Percentiles rank a stretch among this genome's conserved stretches.
phyloP scores from a whole-genome alignment of 1,284 basidiomycete species.

The Sporisorium scitamineum region DNA sequence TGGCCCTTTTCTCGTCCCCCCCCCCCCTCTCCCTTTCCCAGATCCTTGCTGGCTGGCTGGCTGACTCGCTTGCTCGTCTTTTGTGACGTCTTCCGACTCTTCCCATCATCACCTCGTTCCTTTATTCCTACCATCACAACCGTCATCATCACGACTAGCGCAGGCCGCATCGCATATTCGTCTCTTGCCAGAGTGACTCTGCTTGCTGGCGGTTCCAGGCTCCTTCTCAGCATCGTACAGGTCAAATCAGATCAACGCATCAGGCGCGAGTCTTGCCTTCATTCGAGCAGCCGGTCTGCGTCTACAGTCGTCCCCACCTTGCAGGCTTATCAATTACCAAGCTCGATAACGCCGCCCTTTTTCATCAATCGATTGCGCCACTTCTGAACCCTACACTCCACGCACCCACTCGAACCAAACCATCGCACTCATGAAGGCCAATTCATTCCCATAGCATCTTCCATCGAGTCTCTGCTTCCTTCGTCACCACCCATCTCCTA shows the following conservation, averaged over 20 bases:
- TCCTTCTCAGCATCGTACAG: too few relatives aligned
- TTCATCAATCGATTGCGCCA: neutral
- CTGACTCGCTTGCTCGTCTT: neutral
- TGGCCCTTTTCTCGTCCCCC: neutral
- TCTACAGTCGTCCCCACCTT: neutral
- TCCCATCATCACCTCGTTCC: constrained; percentile 16
- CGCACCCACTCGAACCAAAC: neutral
- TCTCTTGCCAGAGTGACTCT: neutral
- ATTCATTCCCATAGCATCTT: neutral
- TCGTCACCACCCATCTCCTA: neutral
- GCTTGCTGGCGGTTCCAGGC: neutral
- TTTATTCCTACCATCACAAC: constrained; percentile 5
- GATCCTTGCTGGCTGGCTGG: neutral
- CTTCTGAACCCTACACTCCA: neutral
- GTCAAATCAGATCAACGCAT: neutral
- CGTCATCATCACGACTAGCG: constrained; percentile 5
- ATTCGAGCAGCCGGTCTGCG: constrained; percentile 2
- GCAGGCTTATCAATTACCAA: neutral
- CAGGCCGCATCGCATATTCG: constrained; percentile 11
- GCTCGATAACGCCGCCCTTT: neutral
- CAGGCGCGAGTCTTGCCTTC: neutral
- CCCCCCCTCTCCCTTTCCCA: neutral
- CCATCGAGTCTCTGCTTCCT: neutral
- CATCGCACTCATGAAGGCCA: constrained; percentile 1
- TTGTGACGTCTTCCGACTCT: neutral